A percentile compares a stretch with the other conserved stretches of the same genome.
These are phyloP conservation scores for Boechera retrofracta DNA, from an alignment of 345 rosid genomes.

Conservation along the genomic window DNA sequence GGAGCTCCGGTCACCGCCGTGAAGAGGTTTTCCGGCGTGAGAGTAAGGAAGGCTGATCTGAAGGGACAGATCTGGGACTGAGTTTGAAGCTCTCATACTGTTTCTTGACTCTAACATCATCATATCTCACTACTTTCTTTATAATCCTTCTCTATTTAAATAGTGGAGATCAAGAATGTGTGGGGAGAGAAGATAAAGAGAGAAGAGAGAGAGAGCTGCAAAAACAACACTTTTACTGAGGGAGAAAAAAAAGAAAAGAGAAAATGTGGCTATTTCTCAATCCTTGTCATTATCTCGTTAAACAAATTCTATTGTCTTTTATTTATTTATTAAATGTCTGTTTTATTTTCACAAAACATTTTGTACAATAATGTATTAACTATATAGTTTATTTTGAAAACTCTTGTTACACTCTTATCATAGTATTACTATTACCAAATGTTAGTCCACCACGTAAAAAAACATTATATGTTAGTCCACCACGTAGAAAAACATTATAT, in stretches of 20 bases:
- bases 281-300: slow-evolving; percentile 23
- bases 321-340: background rate
- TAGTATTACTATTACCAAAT: background rate
- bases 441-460: background rate
- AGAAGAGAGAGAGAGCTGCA: slow-evolving; percentile 18
- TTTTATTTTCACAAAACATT: slow-evolving; percentile 9
- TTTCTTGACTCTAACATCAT: slow-evolving; percentile 48
- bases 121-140: slow-evolving; percentile 33
- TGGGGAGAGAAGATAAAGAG: background rate
- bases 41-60: slow-evolving; percentile 80
- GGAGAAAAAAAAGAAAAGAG: background rate
- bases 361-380: background rate
- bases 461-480: background rate
- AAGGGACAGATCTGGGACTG: slow-evolving; percentile 82
- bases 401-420: background rate
- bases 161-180: slow-evolving; percentile 45
- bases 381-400: background rate
- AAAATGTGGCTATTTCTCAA: background rate
- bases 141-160: slow-evolving; percentile 29
- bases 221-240: slow-evolving; percentile 1
- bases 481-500: background rate
- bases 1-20: slow-evolving; percentile 67
- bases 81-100: slow-evolving; percentile 47
- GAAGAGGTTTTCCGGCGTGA: slow-evolving; percentile 45
- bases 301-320: slow-evolving; percentile 25